Percentiles rank a stretch among this genome's conserved stretches.
phyloP scores from a whole-genome alignment of 495 filamentous ascomycete species.

The Talaromyces trachyspermus region DNA sequence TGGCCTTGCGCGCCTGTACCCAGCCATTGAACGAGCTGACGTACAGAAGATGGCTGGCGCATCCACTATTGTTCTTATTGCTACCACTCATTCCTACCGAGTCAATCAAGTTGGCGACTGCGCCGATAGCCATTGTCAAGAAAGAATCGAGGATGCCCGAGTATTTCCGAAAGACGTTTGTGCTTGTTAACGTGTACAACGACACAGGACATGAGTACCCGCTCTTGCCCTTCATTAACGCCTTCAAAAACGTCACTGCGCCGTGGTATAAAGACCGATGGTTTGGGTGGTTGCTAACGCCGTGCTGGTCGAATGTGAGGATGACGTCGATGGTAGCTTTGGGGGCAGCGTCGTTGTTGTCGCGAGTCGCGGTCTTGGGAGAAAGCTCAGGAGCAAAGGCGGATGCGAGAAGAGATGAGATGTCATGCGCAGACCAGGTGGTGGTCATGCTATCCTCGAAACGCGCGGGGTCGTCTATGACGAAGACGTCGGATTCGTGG shows the following conservation, averaged over 20 bases:
- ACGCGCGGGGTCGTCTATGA: slow-evolving; percentile 65
- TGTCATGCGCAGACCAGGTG: slow-evolving; percentile 61
- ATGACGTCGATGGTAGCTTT: slow-evolving; percentile 67
- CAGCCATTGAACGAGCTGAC: slow-evolving; percentile 56
- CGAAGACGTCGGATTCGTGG: slow-evolving; percentile 64
- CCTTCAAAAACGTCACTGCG: slow-evolving; percentile 60
- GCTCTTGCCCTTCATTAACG: slow-evolving; percentile 51
- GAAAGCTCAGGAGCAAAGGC: slow-evolving; percentile 59
- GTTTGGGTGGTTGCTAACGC: slow-evolving; percentile 83
- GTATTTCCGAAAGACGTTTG: slow-evolving; percentile 73
- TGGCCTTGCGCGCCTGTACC: slow-evolving; percentile 68
- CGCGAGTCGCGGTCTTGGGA: slow-evolving; percentile 11
- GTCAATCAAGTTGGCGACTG: slow-evolving; percentile 31
- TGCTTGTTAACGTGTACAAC: slow-evolving; percentile 72
- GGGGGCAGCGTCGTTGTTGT: slow-evolving; percentile 31
- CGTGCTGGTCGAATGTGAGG: slow-evolving; percentile 77
- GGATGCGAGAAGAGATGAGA: slow-evolving; percentile 58
- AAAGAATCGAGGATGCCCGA: slow-evolving; percentile 64
- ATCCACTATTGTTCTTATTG: slow-evolving; percentile 9
- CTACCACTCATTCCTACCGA: slow-evolving; percentile 23
- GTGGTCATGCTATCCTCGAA: slow-evolving; percentile 83
- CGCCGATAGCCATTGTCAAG: slow-evolving; percentile 45
- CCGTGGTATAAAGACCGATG: slow-evolving; percentile 83
- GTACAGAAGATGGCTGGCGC: slow-evolving; percentile 55
- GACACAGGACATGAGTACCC: slow-evolving; percentile 69